Base-by-base conservation (phyloP, 192 early-diverging fungal genomes). In the Backusella sp. region DNA sequence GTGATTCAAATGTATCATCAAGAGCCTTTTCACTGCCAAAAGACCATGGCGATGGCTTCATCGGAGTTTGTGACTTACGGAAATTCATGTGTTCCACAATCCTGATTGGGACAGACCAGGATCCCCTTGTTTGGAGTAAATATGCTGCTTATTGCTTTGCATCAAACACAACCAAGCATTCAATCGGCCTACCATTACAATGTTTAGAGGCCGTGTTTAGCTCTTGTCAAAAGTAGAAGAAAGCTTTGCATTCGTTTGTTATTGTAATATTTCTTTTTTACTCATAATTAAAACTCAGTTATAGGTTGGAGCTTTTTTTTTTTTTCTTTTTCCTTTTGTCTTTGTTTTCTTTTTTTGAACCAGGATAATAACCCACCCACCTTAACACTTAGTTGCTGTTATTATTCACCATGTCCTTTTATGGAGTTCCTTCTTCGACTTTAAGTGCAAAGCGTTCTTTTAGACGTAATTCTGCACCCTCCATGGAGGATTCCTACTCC, bases 391-490 rank as follows among this genome's bases (percentile, higher is more conserved):
- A 28, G 23, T 26, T 62, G 4, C 21, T 62, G 12, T 62, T 62
- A 11, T 62, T 62, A 62, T 17, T 53, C n/a, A 53, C 5, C n/a
- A 53, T 62, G 56, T 62, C 56, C 3, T 62, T 62, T 23, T 62
- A 62, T 28, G 56, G 56, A 26, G 56, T 62, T 11, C 23, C 56
- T 26, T 62, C 56, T 62, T 28, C 56, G 3, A 62, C 56, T 26
- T 23, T 62, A 9, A 62, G 56, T 12, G 56, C 62, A 56, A 75
- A 56, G 46, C 26, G 66, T 8, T 67, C 65, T 2, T 62, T 62
- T 15, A 68, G 75, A 41, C 66, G 75, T 41, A 76, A 76, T 35
- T 76, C 75, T 4, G 46, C 75, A 53, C 75, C 75, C 19, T 46
- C 62, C 7, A 52, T 76, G 41, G 75, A 76, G 28, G 75, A 76